Evolutionary conservation across 306 rosid species (phyloP).

Genomic region (Cucurbita maxima): DNA sequence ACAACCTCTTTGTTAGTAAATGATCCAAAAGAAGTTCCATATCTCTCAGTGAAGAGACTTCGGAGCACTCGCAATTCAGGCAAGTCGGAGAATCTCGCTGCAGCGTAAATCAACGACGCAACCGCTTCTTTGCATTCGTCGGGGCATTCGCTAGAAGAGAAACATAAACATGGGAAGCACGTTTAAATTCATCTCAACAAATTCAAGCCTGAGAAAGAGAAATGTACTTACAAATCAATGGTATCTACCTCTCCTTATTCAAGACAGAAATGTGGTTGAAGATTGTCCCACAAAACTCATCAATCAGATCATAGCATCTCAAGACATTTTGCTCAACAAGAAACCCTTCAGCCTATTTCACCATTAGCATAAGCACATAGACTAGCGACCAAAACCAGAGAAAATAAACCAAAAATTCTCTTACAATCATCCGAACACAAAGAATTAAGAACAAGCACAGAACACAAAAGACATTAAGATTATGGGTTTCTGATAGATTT

Average conservation of each 20-base stretch:
- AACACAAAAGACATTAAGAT: neutral
- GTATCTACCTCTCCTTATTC: conserved; percentile 33
- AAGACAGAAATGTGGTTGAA: conserved; percentile 34
- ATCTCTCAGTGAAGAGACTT: conserved; percentile 33
- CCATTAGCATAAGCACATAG: neutral
- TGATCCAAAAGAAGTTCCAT: conserved; percentile 36
- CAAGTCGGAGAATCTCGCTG: conserved; percentile 57
- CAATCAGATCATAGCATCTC: conserved; percentile 37
- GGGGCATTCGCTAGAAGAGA: conserved; percentile 50
- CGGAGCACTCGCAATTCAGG: conserved; percentile 70
- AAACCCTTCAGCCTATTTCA: conserved; percentile 43
- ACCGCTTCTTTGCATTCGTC: conserved; percentile 88
- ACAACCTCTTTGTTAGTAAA: conserved; percentile 51
- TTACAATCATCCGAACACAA: neutral
- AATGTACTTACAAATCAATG: neutral
- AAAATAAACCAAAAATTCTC: neutral
- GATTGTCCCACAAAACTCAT: conserved; percentile 33
- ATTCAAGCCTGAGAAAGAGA: neutral
- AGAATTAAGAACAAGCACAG: neutral
- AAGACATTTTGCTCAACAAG: conserved; percentile 41
- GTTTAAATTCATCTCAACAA: neutral
- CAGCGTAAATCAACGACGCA: conserved; percentile 51
- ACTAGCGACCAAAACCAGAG: neutral
- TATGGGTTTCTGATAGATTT: neutral
- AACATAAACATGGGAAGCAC: neutral